Conservation (phyloP, 1,284 basidiomycete species). For the Athelia psychrophila region DNA sequence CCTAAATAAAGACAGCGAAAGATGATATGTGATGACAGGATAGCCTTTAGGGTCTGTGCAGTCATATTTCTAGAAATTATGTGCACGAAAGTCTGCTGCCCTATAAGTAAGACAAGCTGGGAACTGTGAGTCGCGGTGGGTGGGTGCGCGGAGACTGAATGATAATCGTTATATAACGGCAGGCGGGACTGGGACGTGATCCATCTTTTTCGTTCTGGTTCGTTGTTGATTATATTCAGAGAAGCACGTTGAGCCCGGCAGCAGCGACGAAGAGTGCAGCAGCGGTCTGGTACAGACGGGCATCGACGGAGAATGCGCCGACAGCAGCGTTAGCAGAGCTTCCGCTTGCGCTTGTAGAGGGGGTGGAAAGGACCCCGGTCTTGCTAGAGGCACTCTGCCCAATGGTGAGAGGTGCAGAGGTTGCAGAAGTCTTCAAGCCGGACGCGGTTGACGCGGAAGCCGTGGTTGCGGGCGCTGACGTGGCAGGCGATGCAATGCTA, state of each 20-base stretch:
- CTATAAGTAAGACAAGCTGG: too few species aligned
- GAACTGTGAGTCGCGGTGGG: too few species aligned
- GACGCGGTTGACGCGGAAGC: background rate
- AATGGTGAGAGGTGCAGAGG: background rate
- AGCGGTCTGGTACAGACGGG: background rate
- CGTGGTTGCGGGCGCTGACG: background rate
- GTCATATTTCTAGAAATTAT: too few species aligned
- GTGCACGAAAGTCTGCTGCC: too few species aligned
- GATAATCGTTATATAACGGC: background rate
- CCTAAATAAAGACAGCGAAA: too few species aligned
- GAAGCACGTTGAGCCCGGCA: background rate
- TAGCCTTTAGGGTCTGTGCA: too few species aligned
- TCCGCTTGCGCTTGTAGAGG: background rate
- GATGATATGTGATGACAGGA: too few species aligned
- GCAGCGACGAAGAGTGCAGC: background rate
- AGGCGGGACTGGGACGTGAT: background rate
- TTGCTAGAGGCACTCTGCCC: background rate
- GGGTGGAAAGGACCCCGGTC: background rate
- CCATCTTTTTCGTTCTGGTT: conserved; percentile 1
- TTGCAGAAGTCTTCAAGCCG: background rate
- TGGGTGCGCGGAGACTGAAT: too few species aligned
- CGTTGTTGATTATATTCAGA: conserved; percentile 1
- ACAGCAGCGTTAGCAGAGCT: background rate
- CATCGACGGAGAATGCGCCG: background rate
- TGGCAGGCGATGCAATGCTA: conserved; percentile 1